These are phyloP conservation scores for Hyphopichia khmerensis DNA, from an alignment of 1,139 yeast species.

Conservation along the genomic window DNA sequence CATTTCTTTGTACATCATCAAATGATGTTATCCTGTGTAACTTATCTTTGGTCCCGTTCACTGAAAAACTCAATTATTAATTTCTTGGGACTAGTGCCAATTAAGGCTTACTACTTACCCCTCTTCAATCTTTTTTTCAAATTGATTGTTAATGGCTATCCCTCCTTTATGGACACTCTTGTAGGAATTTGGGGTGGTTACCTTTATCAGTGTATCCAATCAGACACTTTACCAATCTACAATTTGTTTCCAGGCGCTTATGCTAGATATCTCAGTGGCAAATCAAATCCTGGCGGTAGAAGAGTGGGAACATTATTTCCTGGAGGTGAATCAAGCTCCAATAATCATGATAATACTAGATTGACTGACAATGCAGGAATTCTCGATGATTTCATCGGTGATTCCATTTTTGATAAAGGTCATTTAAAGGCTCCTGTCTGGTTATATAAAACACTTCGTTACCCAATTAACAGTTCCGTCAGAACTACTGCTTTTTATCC, in stretches of 20 bases:
- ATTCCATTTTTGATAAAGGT: slow-evolving; percentile 42
- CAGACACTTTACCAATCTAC: slow-evolving; percentile 47
- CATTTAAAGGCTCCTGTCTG: slow-evolving; percentile 43
- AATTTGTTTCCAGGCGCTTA: slow-evolving; percentile 48
- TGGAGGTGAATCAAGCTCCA: background rate
- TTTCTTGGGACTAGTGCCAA: slow-evolving; percentile 53
- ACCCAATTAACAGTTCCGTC: slow-evolving; percentile 26
- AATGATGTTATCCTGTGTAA: slow-evolving; percentile 51
- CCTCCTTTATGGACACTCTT: slow-evolving; percentile 37
- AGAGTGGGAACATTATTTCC: slow-evolving; percentile 29
- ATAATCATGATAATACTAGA: background rate
- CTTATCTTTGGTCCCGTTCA: slow-evolving; percentile 59
- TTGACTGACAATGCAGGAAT: background rate
- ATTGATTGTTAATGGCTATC: slow-evolving; percentile 42
- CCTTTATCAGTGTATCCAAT: slow-evolving; percentile 58
- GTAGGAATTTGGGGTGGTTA: slow-evolving; percentile 57
- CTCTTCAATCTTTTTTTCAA: slow-evolving; percentile 52
- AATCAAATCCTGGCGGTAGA: slow-evolving; percentile 18
- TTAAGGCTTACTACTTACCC: slow-evolving; percentile 60
- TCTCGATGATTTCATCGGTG: slow-evolving; percentile 24
- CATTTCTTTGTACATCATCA: slow-evolving; percentile 29
- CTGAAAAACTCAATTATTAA: slow-evolving; percentile 51
- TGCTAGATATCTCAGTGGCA: slow-evolving; percentile 14
- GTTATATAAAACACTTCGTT: slow-evolving; percentile 31
- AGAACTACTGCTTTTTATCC: slow-evolving; percentile 32